Base-by-base conservation (phyloP, 371 early-diverging fungal genomes). In the Blakeslea trispora region DNA sequence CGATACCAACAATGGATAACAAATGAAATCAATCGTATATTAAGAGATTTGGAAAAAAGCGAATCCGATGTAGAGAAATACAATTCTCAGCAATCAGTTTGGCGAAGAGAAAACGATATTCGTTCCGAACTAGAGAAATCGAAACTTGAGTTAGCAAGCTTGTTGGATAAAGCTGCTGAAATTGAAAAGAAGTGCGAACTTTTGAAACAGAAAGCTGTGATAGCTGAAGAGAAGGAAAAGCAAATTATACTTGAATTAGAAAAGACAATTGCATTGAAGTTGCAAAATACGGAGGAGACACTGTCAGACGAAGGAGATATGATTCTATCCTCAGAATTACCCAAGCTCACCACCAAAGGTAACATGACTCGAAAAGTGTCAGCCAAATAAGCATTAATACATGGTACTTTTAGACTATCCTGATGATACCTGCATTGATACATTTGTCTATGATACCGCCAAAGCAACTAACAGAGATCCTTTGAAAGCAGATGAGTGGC, bases 21-120 rank as follows among this genome's bases (percentile, higher is more conserved):
- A 11, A 81, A 79, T 44, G 91, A 94, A 60, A 92, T 94, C 57
- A 91, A 94, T 55, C 83, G 90, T 54, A 91, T 88, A 56, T 71
- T 93, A 51, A 76, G 87, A 18, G 93, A 94, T 46, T 61, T 93
- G 32, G 75, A 69, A 45, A 79, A 85, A 37, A 51, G 50, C 17
- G 48, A 42, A 42, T 63, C 75, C 11, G 77, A 77, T 31, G 42
- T 44, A 13, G 66, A 64, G n/a, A 74, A 80, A 46, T 62, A 66
- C 40, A 49, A 44, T 42, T 69, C 69, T 31, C 52, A 50, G 13
- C 63, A 55, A 35, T 60, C 68, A 1, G 71, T 74, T 2, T 76
- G 75, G 75, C 51, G 75, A 51, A 55, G 75, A 10, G 75, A 75
- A 40, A 66, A 66, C 34, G 70, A 72, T 53, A 59, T 68, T 4